Evolutionary conservation across 306 rosid species (phyloP).

Genomic region (Begonia peltatifolia): DNA sequence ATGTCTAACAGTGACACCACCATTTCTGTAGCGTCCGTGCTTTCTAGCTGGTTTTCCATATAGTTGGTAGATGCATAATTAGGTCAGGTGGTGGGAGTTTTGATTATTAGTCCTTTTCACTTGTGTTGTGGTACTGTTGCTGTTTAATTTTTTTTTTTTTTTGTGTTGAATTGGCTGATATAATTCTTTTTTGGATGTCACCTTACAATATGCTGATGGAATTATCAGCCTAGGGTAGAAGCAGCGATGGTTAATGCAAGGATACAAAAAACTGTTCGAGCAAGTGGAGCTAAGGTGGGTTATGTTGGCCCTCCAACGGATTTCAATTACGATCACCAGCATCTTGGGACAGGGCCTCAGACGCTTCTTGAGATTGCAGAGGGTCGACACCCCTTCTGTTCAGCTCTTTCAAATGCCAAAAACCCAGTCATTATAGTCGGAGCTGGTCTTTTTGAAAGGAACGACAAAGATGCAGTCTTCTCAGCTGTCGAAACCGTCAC

Average conservation of each 20-base stretch:
- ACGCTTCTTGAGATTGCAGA: slow-evolving; percentile 78
- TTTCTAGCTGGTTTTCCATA: too few relatives aligned
- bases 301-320: slow-evolving; percentile 77
- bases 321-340: slow-evolving; percentile 65
- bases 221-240: slow-evolving; percentile 88
- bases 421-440: slow-evolving; percentile 80
- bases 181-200: too few relatives aligned
- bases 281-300: slow-evolving; percentile 76
- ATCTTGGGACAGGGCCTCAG: slow-evolving; percentile 80
- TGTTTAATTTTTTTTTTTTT: too few relatives aligned
- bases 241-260: slow-evolving; percentile 99
- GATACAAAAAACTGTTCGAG: slow-evolving; percentile 69
- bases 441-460: slow-evolving; percentile 73
- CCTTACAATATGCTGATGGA: slow-evolving; percentile 12
- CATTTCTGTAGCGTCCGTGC: too few relatives aligned
- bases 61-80: too few relatives aligned
- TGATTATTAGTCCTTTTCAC: too few relatives aligned
- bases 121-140: too few relatives aligned
- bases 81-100: too few relatives aligned
- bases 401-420: slow-evolving; percentile 56
- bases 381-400: slow-evolving; percentile 61
- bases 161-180: too few relatives aligned
- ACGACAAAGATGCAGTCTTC: slow-evolving; percentile 77
- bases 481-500: slow-evolving; percentile 57
- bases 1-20: too few relatives aligned